These are phyloP conservation scores for Fusarium tricinctum DNA, from an alignment of 2,329 filamentous ascomycete species.

Conservation along the genomic window DNA sequence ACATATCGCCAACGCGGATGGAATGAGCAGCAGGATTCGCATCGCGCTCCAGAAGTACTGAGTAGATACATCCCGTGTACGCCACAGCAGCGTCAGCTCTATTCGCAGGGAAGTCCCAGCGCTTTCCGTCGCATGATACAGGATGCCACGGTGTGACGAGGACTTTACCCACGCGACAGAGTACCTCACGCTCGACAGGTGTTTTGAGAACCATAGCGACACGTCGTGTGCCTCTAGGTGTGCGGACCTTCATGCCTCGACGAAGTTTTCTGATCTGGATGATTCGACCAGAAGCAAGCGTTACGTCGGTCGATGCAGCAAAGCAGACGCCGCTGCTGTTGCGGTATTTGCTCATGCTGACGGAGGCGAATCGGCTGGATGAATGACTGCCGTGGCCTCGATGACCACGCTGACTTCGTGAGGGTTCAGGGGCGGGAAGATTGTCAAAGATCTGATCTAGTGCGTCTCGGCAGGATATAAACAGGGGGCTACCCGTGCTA, in stretches of 20 bases:
- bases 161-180: slow-evolving; percentile 63
- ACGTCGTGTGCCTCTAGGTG: slow-evolving; percentile 63
- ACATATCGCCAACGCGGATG: slow-evolving; percentile 60
- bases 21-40: slow-evolving; percentile 62
- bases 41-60: slow-evolving; percentile 67
- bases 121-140: slow-evolving; percentile 56
- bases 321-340: slow-evolving; percentile 64
- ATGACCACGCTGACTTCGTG: slow-evolving; percentile 24
- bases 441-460: slow-evolving; percentile 66
- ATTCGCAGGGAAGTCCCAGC: slow-evolving; percentile 64
- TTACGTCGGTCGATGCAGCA: slow-evolving; percentile 62
- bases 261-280: slow-evolving; percentile 61
- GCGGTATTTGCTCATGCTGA: slow-evolving; percentile 63
- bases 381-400: background rate
- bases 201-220: slow-evolving; percentile 68
- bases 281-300: slow-evolving; percentile 57
- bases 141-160: slow-evolving; percentile 74
- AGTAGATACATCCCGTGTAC: slow-evolving; percentile 69
- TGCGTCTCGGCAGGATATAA: slow-evolving; percentile 62
- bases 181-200: slow-evolving; percentile 54
- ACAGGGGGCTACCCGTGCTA: slow-evolving; percentile 64
- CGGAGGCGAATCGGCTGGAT: slow-evolving; percentile 10
- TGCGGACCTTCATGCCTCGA: slow-evolving; percentile 63
- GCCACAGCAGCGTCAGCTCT: slow-evolving; percentile 52
- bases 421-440: slow-evolving; percentile 61